phyloP scores from a whole-genome alignment of 2,329 filamentous ascomycete genomes.

The Fusarium longipes region DNA sequence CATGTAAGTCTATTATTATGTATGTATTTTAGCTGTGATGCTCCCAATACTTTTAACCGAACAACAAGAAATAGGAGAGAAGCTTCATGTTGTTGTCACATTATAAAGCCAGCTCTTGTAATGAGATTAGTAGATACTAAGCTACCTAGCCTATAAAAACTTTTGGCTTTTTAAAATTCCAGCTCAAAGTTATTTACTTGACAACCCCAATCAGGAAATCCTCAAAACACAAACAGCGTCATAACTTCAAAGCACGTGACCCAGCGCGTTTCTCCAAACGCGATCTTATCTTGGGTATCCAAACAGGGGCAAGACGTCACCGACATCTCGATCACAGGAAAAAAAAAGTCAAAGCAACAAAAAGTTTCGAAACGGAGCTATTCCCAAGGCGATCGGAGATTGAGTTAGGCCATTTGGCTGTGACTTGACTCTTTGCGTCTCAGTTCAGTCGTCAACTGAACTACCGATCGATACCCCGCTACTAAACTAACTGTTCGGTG shows the following conservation, averaged over 20 bases:
- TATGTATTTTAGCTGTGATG: background rate
- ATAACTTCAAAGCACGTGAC: conserved; percentile 30
- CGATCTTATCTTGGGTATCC: conserved; percentile 16
- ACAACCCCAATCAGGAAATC: conserved; percentile 15
- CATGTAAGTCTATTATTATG: background rate
- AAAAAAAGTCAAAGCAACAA: conserved; percentile 14
- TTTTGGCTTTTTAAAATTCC: background rate
- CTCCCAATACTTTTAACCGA: background rate
- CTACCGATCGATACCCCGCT: conserved; percentile 19
- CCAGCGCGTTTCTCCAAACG: conserved; percentile 34
- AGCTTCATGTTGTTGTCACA: background rate
- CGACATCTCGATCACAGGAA: conserved; percentile 25
- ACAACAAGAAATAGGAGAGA: background rate
- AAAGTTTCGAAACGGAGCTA: conserved; percentile 15
- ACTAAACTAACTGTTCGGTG: background rate
- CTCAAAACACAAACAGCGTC: conserved; percentile 25
- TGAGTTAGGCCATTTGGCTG: conserved; percentile 28
- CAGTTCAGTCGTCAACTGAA: background rate
- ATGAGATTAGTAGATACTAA: background rate
- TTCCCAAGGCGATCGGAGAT: conserved; percentile 33
- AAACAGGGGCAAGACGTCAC: conserved; percentile 38
- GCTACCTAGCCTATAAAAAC: background rate
- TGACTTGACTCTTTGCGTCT: conserved; percentile 26
- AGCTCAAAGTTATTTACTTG: background rate
- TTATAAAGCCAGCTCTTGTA: background rate